Evolutionary conservation across 805 yeast species (phyloP).

Genomic region (Blastobotrys peoriensis): DNA sequence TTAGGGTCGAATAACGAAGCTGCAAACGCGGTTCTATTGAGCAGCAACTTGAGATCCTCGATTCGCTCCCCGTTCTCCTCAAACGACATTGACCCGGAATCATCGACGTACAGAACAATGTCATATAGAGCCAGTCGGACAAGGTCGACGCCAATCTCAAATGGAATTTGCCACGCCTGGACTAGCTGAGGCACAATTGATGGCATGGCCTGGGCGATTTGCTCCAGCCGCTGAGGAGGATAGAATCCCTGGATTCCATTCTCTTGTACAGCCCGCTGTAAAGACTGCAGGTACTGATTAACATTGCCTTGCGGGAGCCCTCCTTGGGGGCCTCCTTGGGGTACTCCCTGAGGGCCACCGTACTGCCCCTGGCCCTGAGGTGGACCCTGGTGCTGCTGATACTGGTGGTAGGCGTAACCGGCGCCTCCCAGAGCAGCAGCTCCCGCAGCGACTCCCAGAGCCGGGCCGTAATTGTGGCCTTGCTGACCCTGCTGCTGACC

Average conservation of each 20-base stretch:
- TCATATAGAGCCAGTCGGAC: slow-evolving; percentile 28
- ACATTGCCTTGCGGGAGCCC: slow-evolving; percentile 9
- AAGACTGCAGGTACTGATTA: slow-evolving; percentile 15
- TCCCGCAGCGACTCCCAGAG: not conserved
- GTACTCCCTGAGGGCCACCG: slow-evolving; percentile 9
- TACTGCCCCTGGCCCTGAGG: slow-evolving; percentile 7
- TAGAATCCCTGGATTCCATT: slow-evolving; percentile 25
- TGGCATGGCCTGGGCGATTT: slow-evolving; percentile 20
- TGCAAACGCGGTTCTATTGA: slow-evolving; percentile 26
- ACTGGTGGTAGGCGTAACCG: slow-evolving; percentile 1
- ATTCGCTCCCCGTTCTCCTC: slow-evolving; percentile 30
- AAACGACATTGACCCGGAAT: slow-evolving; percentile 31
- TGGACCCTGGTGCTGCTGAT: slow-evolving; percentile 7
- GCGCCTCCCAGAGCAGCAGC: slow-evolving; percentile 4
- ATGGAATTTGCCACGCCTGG: slow-evolving; percentile 25
- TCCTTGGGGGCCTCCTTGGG: not conserved
- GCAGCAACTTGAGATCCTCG: slow-evolving; percentile 27
- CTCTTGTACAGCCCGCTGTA: slow-evolving; percentile 23
- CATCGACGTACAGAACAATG: slow-evolving; percentile 27
- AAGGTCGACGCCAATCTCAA: slow-evolving; percentile 26
- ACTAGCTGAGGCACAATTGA: slow-evolving; percentile 19
- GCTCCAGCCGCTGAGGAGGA: slow-evolving; percentile 27
- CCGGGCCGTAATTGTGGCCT: not conserved
- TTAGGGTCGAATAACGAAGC: slow-evolving; percentile 27
- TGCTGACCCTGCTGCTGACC: not conserved